Evolutionary conservation across 2,329 filamentous ascomycete genomes (phyloP).

Genomic region (Bipolaris victoriae): DNA sequence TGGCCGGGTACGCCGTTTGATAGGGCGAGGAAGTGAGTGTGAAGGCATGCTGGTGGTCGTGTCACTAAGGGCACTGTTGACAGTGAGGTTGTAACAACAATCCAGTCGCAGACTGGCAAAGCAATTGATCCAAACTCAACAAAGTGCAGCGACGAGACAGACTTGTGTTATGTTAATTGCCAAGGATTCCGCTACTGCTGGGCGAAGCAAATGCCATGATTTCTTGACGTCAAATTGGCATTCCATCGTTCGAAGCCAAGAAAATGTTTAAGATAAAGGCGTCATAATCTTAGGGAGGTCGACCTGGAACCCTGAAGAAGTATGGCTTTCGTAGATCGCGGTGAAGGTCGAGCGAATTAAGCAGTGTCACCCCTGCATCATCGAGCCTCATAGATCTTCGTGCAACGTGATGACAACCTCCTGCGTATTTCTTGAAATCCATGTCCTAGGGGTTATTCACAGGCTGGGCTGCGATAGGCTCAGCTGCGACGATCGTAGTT

Average conservation of each 20-base stretch:
- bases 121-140: background rate
- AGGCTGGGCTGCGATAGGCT: background rate
- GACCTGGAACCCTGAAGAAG: background rate
- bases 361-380: background rate
- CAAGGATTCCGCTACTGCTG: background rate
- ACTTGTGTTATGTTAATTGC: constrained; percentile 1
- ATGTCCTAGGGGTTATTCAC: background rate
- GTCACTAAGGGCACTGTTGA: background rate
- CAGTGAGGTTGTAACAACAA: background rate
- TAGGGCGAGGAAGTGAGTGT: constrained; percentile 7
- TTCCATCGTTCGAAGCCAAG: background rate
- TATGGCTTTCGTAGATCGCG: background rate
- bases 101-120: background rate
- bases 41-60: constrained; percentile 12
- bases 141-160: background rate
- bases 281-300: constrained; percentile 1
- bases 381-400: background rate
- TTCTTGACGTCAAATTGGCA: constrained; percentile 19
- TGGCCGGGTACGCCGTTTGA: constrained; percentile 12
- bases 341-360: background rate
- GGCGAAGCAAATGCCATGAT: constrained; percentile 7
- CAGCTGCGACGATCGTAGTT: background rate
- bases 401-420: constrained; percentile 1
- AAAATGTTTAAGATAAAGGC: constrained; percentile 9
- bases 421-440: too few relatives aligned